Base-by-base conservation (phyloP, 2,329 filamentous ascomycete genomes). In the Scedosporium boydii region DNA sequence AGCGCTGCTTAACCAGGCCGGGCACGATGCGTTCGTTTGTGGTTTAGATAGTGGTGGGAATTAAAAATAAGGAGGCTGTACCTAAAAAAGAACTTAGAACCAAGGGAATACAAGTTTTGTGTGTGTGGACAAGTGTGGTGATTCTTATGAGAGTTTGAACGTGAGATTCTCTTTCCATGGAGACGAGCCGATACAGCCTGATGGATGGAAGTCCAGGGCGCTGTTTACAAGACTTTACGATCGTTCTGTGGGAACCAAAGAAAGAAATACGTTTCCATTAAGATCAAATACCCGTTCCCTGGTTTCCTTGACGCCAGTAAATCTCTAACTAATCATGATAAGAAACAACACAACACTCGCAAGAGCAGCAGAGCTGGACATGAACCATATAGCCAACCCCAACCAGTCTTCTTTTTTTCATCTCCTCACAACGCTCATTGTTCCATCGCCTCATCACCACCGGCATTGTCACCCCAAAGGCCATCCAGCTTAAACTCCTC, bases 401-500 rank as follows among this genome's bases (percentile, higher is more conserved):
- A 55, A 55, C 21, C 23, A 55, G 18, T 55, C 7, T 55, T 16
- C 23, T 55, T 26, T 34, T 18, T 27, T 27, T 27, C 12, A n/a
- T 29, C 51, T 2, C 51, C 51, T 6, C 18, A 23, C 53, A 23
- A 16, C 14, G 42, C 26, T 61, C 23, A 82, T 69, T 81, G 78
- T 72, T 81, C 75, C 83, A 85, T 85, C 60, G 75, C 78, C 63
- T 82, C 80, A 4, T 66, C 76, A 6, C 69, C 70, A 18, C 63
- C 71, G 38, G 65, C 70, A 34, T 65, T 86, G 71, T 91, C 87
- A 10, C 90, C 92, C 89, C 90, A 98, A 14, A 99, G 77, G 1
- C 91, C 95, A 65, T 97, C 95, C 7, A 99, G 82, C 78, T 93
- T 93, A 77, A 99, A 98, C 75, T 98, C 93, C 69, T 90, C 87